Evolutionary conservation across 257 asterid genomes (phyloP).

Genomic region (Paraleonurus japonicus): DNA sequence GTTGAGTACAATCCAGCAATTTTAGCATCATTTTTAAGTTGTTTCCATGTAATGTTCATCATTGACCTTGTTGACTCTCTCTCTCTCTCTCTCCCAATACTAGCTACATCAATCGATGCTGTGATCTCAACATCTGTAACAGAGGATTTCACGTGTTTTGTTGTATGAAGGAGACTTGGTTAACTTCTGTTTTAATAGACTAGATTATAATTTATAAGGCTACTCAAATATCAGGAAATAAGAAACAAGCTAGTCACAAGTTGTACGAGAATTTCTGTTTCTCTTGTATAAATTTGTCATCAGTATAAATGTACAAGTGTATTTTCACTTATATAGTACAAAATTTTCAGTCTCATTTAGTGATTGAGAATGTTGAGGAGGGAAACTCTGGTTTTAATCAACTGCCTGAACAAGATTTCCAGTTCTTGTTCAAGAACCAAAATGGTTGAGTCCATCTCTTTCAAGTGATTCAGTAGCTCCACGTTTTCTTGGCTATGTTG

Average conservation of each 20-base stretch:
- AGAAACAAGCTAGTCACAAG: no score
- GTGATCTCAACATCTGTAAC: no score
- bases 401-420: constrained; percentile 32
- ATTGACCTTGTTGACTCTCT: neutral
- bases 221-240: neutral
- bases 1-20: no score
- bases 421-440: constrained; percentile 35
- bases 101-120: no score
- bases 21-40: neutral
- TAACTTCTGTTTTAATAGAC: no score
- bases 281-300: neutral
- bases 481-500: neutral
- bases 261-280: neutral
- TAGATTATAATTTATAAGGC: no score
- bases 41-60: neutral
- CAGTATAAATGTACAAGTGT: neutral
- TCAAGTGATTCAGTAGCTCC: constrained; percentile 10
- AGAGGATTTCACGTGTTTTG: neutral
- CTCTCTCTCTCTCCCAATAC: no score
- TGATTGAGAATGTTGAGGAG: constrained; percentile 39
- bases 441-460: constrained; percentile 35
- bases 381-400: constrained; percentile 42
- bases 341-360: neutral
- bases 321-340: neutral
- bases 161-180: neutral